These are phyloP conservation scores for Aspergillus incahuasiensis DNA, from an alignment of 495 filamentous ascomycete species.

Conservation along the genomic window DNA sequence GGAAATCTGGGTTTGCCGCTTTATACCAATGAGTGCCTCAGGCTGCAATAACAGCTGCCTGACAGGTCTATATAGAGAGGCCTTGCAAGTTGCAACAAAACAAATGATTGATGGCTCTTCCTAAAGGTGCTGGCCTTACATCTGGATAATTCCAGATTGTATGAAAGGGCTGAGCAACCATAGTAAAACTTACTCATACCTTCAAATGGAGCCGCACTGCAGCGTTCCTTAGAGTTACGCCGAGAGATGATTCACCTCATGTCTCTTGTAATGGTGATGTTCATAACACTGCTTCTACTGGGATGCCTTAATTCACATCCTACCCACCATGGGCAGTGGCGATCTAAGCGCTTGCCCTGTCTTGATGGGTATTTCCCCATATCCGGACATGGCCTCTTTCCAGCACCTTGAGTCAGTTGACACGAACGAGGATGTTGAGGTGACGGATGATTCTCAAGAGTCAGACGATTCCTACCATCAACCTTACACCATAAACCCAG, in stretches of 20 bases:
- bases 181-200: neutral
- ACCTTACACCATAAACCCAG: neutral
- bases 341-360: neutral
- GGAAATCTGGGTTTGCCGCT: neutral
- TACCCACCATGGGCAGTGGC: neutral
- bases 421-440: neutral
- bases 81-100: no score
- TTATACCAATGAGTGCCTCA: neutral
- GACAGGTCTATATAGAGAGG: no score
- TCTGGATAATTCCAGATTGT: no score
- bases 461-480: neutral
- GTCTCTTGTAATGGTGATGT: neutral
- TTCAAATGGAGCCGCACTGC: neutral
- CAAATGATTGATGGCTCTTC: no score
- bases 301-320: neutral
- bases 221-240: neutral
- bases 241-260: neutral
- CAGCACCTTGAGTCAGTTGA: neutral
- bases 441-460: neutral
- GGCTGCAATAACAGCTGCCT: neutral
- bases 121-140: no score
- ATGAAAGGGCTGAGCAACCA: neutral
- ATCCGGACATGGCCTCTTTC: neutral
- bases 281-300: neutral
- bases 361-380: neutral